These are phyloP conservation scores for Boletus reticuloceps DNA, from an alignment of 768 basidiomycete species.

Conservation along the genomic window DNA sequence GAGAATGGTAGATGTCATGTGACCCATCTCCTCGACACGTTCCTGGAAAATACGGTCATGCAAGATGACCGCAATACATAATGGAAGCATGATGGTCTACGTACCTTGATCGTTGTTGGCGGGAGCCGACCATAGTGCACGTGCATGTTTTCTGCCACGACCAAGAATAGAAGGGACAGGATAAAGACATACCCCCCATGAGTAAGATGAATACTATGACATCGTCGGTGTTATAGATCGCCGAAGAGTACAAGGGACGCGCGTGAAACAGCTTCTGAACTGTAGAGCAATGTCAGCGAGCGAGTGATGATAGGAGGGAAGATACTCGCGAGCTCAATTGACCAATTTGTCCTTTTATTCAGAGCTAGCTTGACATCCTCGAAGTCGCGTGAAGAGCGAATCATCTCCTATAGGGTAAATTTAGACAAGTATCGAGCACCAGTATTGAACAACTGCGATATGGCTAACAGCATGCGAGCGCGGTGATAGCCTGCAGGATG, in stretches of 20 bases:
- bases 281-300: neutral
- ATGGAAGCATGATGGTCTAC: neutral
- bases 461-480: no score
- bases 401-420: no score
- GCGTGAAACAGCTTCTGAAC: constrained; percentile 17
- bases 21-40: constrained; percentile 8
- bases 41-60: neutral
- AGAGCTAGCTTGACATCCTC: no score
- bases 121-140: constrained; percentile 22
- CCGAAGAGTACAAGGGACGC: neutral
- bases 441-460: no score
- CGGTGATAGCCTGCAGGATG: no score
- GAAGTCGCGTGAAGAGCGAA: no score
- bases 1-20: constrained; percentile 10
- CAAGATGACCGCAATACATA: no score
- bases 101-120: constrained; percentile 21
- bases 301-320: no score
- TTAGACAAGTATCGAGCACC: no score
- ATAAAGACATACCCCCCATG: constrained; percentile 3
- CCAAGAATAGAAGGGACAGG: constrained; percentile 14
- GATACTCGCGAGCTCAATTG: no score
- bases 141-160: constrained; percentile 18
- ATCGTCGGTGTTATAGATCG: neutral
- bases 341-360: no score
- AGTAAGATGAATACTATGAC: constrained; percentile 17